These are phyloP conservation scores for Apostasia shenzhenica DNA, from an alignment of 106 monocot species.

Conservation along the genomic window DNA sequence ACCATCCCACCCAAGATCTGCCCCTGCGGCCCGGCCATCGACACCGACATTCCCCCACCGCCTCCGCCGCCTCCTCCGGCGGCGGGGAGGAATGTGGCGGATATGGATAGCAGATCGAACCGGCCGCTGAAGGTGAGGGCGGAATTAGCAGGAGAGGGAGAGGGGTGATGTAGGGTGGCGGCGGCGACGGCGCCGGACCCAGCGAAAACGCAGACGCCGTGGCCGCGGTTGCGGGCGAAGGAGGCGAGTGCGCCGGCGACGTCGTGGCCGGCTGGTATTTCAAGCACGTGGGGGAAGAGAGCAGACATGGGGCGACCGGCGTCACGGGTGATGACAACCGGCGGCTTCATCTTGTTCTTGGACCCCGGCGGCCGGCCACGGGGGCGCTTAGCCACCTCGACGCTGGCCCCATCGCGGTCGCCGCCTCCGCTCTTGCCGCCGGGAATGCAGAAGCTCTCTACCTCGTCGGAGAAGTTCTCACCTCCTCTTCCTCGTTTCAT, in stretches of 20 bases:
- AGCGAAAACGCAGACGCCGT: slow-evolving; percentile 42
- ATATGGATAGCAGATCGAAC: slow-evolving; percentile 33
- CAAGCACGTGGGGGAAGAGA: slow-evolving; percentile 35
- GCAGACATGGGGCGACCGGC: slow-evolving; percentile 8
- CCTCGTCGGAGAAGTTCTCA: not conserved
- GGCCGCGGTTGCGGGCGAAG: slow-evolving; percentile 30
- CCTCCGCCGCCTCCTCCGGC: not conserved
- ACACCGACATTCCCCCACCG: not conserved
- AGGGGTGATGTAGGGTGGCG: slow-evolving; percentile 23
- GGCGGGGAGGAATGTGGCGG: slow-evolving; percentile 24
- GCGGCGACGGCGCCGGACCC: slow-evolving; percentile 28
- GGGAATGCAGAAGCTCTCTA: not conserved
- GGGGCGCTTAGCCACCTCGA: slow-evolving; percentile 27
- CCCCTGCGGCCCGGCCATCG: slow-evolving; percentile 20
- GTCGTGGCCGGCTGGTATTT: slow-evolving; percentile 34
- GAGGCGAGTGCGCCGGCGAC: slow-evolving; percentile 18
- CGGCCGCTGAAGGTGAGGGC: slow-evolving; percentile 22
- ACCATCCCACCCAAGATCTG: slow-evolving; percentile 13
- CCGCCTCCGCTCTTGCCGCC: not conserved
- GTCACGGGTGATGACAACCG: slow-evolving; percentile 22
- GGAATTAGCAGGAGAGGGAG: not conserved
- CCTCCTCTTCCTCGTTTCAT: not conserved
- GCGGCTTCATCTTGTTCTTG: slow-evolving; percentile 47
- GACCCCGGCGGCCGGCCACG: slow-evolving; percentile 44
- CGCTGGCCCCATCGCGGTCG: slow-evolving; percentile 17